A percentile compares a stretch with the other conserved stretches of the same genome.
Conservation (phyloP, 2,329 filamentous ascomycete genomes). For the Epichloe sibirici region DNA sequence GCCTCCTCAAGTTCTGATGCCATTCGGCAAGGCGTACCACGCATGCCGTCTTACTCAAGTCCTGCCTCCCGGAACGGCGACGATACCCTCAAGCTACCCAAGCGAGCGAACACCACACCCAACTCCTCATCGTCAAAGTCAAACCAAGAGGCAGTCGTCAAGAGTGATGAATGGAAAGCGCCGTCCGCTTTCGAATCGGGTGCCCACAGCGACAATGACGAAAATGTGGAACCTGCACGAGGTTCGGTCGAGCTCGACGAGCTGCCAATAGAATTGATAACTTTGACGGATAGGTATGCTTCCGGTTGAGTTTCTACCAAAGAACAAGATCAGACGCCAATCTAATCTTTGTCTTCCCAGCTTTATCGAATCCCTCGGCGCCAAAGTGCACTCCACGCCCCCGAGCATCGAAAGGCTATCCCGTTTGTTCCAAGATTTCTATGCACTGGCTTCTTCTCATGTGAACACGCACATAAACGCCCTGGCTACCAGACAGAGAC, state of each 20-base stretch:
- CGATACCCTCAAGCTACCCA: slow-evolving; percentile 22
- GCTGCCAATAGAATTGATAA: slow-evolving; percentile 85
- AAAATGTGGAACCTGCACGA: slow-evolving; percentile 33
- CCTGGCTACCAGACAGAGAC: slow-evolving; percentile 61
- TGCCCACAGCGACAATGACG: slow-evolving; percentile 29
- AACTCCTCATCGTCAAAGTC: slow-evolving; percentile 15
- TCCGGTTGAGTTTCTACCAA: neutral
- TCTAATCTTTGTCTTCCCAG: slow-evolving; percentile 28
- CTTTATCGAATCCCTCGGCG: slow-evolving; percentile 81
- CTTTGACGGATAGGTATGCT: slow-evolving; percentile 69
- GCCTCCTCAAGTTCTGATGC: slow-evolving; percentile 16
- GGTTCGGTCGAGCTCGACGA: slow-evolving; percentile 68
- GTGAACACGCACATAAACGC: slow-evolving; percentile 79
- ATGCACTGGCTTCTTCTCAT: slow-evolving; percentile 64
- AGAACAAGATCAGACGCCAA: neutral
- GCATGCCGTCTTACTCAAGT: slow-evolving; percentile 19
- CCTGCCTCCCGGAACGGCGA: slow-evolving; percentile 17
- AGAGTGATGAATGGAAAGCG: slow-evolving; percentile 18
- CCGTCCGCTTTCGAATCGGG: slow-evolving; percentile 39
- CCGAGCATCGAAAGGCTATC: slow-evolving; percentile 74
- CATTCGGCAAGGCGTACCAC: slow-evolving; percentile 18
- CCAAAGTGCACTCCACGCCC: slow-evolving; percentile 75
- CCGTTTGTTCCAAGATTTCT: slow-evolving; percentile 90
- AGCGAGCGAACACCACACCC: slow-evolving; percentile 35
- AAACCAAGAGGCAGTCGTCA: slow-evolving; percentile 11